Evolutionary conservation across 2,329 filamentous ascomycete genomes (phyloP), one percentile per base, ranked within the genome.

Genomic region (Fusarium nisikadoi): DNA sequence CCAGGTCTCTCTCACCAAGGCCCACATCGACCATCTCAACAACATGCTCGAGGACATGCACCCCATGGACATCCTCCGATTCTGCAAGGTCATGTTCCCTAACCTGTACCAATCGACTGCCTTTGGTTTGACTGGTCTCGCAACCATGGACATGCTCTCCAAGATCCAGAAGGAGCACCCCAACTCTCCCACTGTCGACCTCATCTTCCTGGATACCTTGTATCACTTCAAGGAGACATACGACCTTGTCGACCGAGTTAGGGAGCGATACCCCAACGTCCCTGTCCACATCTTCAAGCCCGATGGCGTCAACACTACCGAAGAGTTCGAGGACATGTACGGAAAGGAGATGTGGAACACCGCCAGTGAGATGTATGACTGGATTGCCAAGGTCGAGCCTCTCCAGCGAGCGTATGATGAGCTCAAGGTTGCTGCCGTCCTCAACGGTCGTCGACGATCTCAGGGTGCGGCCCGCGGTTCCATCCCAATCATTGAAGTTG

Each of bases 361-460:
- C 36, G 92, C 96, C 73, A 89, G 94, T 54, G 93, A 98, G 79
- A 89, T 95, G 78, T 99, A 99, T 84, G 96, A 99, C 87, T 98
- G 94, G 88, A 87, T 96, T 71, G 96, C 95, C 84, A 99, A 99
- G 86, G 96, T 99, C 53, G 96, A 99, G 86, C 96, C 96, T 20
- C 94, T 95, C 61, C 92, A 97, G 84, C 91, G 96, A 69, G 94
- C 96, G 11, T 98, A 98, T 83, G 86, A 91, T 23, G 92, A 97
- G 72, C 89, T 98, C 65, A 90, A 93, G 77, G 95, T 98, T 62
- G 92, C 93, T 63, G 96, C 96, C 58, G 93, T 98, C 57, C 87
- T 99, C 73, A 99, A 96, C 49, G 96, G 96, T 58, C 94, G 96
- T 65, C 90, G 96, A 70, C 91, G 94, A 75, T 97, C 94, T 71